Evolutionary conservation across 441 rosid genomes (phyloP).

Genomic region (Pelargonium exstipulatum): DNA sequence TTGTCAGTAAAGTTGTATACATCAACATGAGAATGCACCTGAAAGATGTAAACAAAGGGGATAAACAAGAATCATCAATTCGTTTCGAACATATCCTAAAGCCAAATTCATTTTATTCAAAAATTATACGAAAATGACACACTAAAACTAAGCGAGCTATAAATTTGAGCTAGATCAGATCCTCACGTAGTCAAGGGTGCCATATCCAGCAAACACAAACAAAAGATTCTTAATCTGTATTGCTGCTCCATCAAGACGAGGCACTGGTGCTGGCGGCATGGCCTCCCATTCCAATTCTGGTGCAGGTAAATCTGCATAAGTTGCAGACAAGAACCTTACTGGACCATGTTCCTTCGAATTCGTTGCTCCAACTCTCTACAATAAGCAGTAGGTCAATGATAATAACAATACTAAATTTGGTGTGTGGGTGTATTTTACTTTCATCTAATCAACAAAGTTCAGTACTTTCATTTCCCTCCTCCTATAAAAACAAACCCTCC

Average conservation of each 20-base stretch:
- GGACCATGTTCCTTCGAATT: no score
- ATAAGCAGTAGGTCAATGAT: no score
- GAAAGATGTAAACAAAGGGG: constrained; percentile 15
- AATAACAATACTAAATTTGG: no score
- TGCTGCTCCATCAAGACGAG: constrained; percentile 89
- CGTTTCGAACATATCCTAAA: not conserved
- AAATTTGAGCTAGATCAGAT: not conserved
- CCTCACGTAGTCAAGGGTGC: constrained; percentile 61
- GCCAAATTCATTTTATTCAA: constrained; percentile 3
- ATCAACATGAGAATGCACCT: constrained; percentile 93
- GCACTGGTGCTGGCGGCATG: constrained; percentile 81
- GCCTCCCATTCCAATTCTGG: constrained; percentile 76
- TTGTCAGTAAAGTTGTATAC: constrained; percentile 71
- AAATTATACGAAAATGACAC: not conserved
- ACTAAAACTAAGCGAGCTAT: not conserved
- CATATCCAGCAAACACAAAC: constrained; percentile 88
- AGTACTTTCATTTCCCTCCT: no score
- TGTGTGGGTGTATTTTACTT: no score
- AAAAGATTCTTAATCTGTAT: constrained; percentile 69
- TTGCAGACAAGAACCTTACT: constrained; percentile 46
- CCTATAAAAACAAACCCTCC: no score
- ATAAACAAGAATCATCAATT: not conserved
- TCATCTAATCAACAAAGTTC: no score
- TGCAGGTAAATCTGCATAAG: constrained; percentile 63
- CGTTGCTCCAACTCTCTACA: no score